Conservation (phyloP, 352 stramenopile species). For the Phytophthora uliginosa region DNA sequence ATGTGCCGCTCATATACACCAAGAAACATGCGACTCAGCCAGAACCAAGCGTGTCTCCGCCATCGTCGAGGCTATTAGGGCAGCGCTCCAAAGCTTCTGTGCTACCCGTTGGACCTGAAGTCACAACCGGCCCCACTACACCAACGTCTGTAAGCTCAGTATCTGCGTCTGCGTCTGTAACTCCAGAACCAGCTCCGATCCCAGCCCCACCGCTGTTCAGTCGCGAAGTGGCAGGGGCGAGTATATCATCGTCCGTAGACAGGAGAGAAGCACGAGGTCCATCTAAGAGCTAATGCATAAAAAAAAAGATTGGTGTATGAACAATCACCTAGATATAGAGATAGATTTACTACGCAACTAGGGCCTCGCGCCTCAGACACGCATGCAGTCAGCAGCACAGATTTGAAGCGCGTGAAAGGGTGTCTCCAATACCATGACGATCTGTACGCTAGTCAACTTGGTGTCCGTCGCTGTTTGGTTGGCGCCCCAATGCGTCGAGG, state of each 20-base stretch:
- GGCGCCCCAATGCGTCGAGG: too few relatives aligned
- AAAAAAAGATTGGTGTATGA: too few relatives aligned
- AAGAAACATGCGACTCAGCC: slow-evolving; percentile 23
- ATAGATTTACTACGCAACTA: too few relatives aligned
- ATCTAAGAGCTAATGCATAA: too few relatives aligned
- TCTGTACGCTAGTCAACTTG: too few relatives aligned
- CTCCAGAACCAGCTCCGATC: background rate
- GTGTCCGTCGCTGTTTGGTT: too few relatives aligned
- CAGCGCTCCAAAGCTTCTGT: slow-evolving; percentile 65
- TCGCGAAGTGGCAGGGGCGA: slow-evolving; percentile 8
- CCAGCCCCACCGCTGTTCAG: background rate
- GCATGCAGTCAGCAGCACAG: too few relatives aligned
- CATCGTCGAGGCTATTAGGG: slow-evolving; percentile 8
- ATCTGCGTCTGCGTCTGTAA: background rate
- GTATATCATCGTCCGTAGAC: slow-evolving; percentile 12
- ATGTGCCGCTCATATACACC: slow-evolving; percentile 17
- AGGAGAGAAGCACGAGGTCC: slow-evolving; percentile 22
- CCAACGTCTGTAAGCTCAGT: slow-evolving; percentile 14
- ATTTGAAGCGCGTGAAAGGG: too few relatives aligned
- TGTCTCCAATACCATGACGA: too few relatives aligned
- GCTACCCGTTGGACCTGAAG: slow-evolving; percentile 53
- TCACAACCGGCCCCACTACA: background rate
- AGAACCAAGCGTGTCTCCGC: slow-evolving; percentile 3
- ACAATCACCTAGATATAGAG: too few relatives aligned
- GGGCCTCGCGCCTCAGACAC: too few relatives aligned